Percentiles rank a stretch among this genome's conserved stretches.
Evolutionary conservation across 208 protist genomes (phyloP).

Genomic region (Acanthamoeba royreba): DNA sequence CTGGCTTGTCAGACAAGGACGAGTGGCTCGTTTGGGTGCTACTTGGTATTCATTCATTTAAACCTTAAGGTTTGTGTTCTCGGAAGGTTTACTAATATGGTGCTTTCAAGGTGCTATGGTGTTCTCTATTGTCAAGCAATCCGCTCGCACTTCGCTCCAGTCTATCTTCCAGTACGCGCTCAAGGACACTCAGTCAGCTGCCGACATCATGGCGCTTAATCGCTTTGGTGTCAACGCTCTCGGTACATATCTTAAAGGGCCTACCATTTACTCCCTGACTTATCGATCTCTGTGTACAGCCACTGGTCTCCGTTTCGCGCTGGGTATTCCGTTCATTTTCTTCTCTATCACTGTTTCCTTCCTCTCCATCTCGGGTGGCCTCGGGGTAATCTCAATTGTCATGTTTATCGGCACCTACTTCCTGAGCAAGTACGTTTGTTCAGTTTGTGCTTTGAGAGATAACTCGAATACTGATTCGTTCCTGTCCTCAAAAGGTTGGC

Average conservation of each 20-base stretch:
- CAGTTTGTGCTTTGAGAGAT: no score
- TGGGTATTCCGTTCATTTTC: constrained; percentile 32
- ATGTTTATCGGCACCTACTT: constrained; percentile 29
- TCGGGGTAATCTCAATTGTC: not conserved
- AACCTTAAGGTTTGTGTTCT: not conserved
- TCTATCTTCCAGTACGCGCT: constrained; percentile 29
- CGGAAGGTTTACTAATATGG: not conserved
- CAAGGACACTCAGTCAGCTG: not conserved
- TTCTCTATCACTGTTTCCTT: not conserved
- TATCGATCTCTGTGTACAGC: not conserved
- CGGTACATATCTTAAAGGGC: not conserved
- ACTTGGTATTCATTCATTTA: not conserved
- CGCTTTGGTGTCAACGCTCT: constrained; percentile 23
- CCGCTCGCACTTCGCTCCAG: not conserved
- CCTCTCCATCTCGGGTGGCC: not conserved
- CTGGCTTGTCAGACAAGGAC: not conserved
- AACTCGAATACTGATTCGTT: no score
- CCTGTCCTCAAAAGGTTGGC: not conserved
- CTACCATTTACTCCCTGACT: not conserved
- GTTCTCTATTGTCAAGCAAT: constrained; percentile 41
- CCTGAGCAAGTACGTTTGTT: not conserved
- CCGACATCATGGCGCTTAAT: constrained; percentile 46
- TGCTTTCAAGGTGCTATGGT: not conserved
- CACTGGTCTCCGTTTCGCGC: constrained; percentile 13
- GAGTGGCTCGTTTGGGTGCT: constrained; percentile 7